phyloP scores from a whole-genome alignment of 1,284 basidiomycete genomes.

The Tilletia walkeri region DNA sequence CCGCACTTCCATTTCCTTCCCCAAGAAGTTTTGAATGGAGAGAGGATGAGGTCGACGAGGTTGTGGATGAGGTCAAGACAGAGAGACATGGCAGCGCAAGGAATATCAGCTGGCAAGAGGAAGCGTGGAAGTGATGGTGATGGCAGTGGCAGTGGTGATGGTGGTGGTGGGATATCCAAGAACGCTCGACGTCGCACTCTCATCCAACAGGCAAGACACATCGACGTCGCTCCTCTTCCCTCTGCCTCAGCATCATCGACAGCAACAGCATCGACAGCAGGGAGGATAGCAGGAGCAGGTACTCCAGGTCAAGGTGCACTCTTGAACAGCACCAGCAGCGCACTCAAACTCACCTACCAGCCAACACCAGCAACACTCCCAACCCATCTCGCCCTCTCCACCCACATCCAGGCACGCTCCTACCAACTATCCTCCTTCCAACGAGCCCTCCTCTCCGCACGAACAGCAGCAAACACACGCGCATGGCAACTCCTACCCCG shows the following conservation, averaged over 20 bases:
- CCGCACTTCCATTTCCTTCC: background rate
- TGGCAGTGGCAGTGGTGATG: background rate
- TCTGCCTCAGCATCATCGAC: slow-evolving; percentile 23
- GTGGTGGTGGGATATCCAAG: background rate
- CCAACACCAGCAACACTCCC: slow-evolving; percentile 22
- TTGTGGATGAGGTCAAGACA: background rate
- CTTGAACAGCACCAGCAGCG: too few species aligned
- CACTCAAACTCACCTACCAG: background rate
- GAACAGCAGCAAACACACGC: slow-evolving; percentile 38
- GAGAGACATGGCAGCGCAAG: slow-evolving; percentile 4
- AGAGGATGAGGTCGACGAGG: background rate
- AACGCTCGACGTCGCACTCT: slow-evolving; percentile 2
- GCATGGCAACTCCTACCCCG: slow-evolving; percentile 55
- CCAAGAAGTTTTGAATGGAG: background rate
- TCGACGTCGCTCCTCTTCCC: background rate
- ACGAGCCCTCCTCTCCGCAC: slow-evolving; percentile 32
- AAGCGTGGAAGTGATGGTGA: background rate
- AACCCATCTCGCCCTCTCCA: slow-evolving; percentile 31
- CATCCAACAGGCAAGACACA: background rate
- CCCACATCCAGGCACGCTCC: slow-evolving; percentile 31
- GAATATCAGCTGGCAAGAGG: background rate
- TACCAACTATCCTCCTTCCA: slow-evolving; percentile 39
- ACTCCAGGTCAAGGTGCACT: background rate
- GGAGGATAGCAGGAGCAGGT: background rate
- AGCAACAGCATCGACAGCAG: slow-evolving; percentile 21